A percentile compares a stretch with the other conserved stretches of the same genome.
These are phyloP conservation scores for Plasmodium coatneyi DNA, from an alignment of 169 alveolate species.

Conservation along the genomic window DNA sequence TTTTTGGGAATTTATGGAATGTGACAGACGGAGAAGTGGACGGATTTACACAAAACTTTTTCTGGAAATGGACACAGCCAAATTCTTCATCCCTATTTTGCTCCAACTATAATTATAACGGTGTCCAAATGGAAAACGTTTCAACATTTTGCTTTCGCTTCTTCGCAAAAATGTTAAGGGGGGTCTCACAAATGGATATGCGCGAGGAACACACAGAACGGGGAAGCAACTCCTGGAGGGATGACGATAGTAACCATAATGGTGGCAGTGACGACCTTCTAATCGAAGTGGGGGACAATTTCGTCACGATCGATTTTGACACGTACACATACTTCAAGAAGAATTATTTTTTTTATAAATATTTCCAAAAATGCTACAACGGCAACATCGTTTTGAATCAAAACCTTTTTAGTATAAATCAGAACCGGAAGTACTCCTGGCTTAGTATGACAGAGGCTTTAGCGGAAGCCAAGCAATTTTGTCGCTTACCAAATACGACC, in stretches of 20 bases:
- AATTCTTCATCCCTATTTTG: constrained; percentile 70
- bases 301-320: constrained; percentile 38
- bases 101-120: constrained; percentile 35
- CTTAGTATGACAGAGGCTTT: constrained; percentile 78
- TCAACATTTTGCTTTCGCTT: constrained; percentile 15
- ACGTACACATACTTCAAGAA: constrained; percentile 37
- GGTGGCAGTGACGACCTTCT: neutral
- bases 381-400: constrained; percentile 26
- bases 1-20: constrained; percentile 81
- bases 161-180: constrained; percentile 21
- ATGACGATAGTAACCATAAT: neutral
- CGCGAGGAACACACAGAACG: neutral
- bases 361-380: constrained; percentile 37
- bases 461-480: constrained; percentile 79
- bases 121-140: neutral
- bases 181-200: neutral
- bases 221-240: neutral
- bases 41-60: constrained; percentile 78
- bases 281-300: constrained; percentile 39
- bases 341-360: constrained; percentile 48
- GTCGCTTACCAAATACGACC: constrained; percentile 80
- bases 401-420: constrained; percentile 50
- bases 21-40: constrained; percentile 83
- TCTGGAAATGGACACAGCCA: constrained; percentile 85
- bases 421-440: constrained; percentile 61